Evolutionary conservation across 257 asterid genomes (phyloP), one percentile per base, ranked within the genome.

Genomic region (Petunia secreta): DNA sequence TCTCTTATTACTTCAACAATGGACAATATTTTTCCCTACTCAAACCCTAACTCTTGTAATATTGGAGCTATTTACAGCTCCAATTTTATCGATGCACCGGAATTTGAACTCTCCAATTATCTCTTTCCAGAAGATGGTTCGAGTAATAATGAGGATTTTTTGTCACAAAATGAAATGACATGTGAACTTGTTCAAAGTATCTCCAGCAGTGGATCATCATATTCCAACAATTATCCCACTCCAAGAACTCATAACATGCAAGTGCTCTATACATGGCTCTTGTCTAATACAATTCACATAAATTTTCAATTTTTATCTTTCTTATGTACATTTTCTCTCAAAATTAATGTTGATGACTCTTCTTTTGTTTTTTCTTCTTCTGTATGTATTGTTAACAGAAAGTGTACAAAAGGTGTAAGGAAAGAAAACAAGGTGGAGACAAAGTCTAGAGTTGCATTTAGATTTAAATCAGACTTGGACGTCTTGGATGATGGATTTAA

Each of bases 401-500:
- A 67, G 25, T 5, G 53, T 36, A 77, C 8, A 39, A 80, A 75
- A 65, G 66, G 82, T 68, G 36, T 44, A 4, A 73, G 2, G 71
- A 80, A 82, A 75, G 50, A 62, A 8, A 50, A 25, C 34, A 4
- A 36, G 54, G 16, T 44, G 68, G 48, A 55, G 4, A 67, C 8
- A 4, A 79, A 74, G 41, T 6, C 46, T 76, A 75, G 71, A 77
- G 40, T 76, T 52, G 84, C 77, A 75, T 76, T 84, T 75, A 80
- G 82, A 76, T 80, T 82, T 75, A 80, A 71, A 84, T 80, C 86
- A 25, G 81, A 75, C 8, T 34, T 67, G 63, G 86, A 84, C 4
- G 75, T 80, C 38, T 59, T 84, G 86, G 86, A 84, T 68, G 86
- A 83, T 65, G 86, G 86, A 75, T 83, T 6, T 79, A 83, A 83